Evolutionary conservation across 2,329 filamentous ascomycete species (phyloP), one percentile per base, ranked within the genome.

Genomic region (Aspergillus bombycis): DNA sequence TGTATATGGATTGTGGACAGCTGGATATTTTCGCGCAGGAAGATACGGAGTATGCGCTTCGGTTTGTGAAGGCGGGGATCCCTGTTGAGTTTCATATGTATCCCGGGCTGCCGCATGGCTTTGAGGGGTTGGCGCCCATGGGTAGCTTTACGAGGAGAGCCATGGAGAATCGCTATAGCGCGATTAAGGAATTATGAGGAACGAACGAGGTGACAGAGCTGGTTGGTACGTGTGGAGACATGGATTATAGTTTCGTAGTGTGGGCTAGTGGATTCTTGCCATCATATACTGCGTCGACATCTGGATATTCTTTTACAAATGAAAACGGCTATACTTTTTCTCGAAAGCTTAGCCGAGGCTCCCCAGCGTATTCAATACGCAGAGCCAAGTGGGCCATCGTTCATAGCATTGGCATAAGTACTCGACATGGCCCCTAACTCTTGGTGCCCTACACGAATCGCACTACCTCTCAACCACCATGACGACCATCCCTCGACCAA

Each of bases 61-160:
- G 70, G 58, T 68, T 83, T 34, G 75, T 77, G 67, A 73, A 70
- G 21, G 75, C 74, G 4, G 79, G 78, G 7, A 78, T 81, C 4
- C 67, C 74, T 14, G 74, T 74, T 5, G 81, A 84, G 62, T 69
- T 82, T 45, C 80, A 83, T 68, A 67, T 84, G 1, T 80, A 80
- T 71, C 76, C 79, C 0, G 79, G 80, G 1, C 67, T 77, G 10
- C 78, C 75, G 23, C 81, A 83, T 73, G 74, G 74, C 2, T 82
- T 81, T 61, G 80, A 81, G 43, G 64, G 63, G 0, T 23, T 72
- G 26, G 67, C 62, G 8, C 64, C 67, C 11, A 48, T 36, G 2
- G 58, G 61, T 2, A 46, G 38, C 54, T 48, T 56, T 5, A 64
- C 65, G 10, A 56, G 61, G 55, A 56, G 61, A 34, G 70, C 65